A percentile compares a stretch with the other conserved stretches of the same genome.
phyloP scores from a whole-genome alignment of 768 basidiomycete species.

The Suillus clintonianus region DNA sequence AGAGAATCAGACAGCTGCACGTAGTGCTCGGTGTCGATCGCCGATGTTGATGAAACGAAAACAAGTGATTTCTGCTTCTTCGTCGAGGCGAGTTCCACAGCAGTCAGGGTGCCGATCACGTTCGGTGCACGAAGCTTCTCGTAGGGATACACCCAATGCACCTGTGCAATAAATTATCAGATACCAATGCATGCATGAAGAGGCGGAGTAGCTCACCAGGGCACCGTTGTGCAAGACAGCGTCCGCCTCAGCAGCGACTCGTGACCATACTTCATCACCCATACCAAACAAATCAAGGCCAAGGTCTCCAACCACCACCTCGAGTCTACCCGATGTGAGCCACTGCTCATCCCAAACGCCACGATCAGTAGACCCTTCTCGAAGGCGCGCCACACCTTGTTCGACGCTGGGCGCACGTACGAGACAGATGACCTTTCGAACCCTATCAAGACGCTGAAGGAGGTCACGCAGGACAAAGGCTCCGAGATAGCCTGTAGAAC shows the following conservation, averaged over 20 bases:
- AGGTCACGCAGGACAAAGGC: constrained; percentile 88
- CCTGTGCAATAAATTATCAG: constrained; percentile 44
- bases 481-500: constrained; percentile 95
- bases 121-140: constrained; percentile 89
- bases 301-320: constrained; percentile 86
- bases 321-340: constrained; percentile 65
- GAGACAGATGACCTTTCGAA: constrained; percentile 90
- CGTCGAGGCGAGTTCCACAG: constrained; percentile 74
- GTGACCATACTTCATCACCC: constrained; percentile 59
- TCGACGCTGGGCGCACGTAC: constrained; percentile 70
- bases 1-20: constrained; percentile 81
- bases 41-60: constrained; percentile 96
- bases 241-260: constrained; percentile 72
- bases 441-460: constrained; percentile 57
- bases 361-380: constrained; percentile 71
- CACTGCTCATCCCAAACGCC: constrained; percentile 90
- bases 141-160: constrained; percentile 99
- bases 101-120: constrained; percentile 87
- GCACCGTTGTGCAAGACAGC: constrained; percentile 94
- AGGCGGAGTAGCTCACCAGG: constrained; percentile 59
- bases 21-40: constrained; percentile 89
- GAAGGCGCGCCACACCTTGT: constrained; percentile 68
- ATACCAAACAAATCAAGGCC: constrained; percentile 76
- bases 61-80: constrained; percentile 77
- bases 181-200: background rate